These are phyloP conservation scores for Pichia eremophila DNA, from an alignment of 805 yeast genomes.

Conservation along the genomic window DNA sequence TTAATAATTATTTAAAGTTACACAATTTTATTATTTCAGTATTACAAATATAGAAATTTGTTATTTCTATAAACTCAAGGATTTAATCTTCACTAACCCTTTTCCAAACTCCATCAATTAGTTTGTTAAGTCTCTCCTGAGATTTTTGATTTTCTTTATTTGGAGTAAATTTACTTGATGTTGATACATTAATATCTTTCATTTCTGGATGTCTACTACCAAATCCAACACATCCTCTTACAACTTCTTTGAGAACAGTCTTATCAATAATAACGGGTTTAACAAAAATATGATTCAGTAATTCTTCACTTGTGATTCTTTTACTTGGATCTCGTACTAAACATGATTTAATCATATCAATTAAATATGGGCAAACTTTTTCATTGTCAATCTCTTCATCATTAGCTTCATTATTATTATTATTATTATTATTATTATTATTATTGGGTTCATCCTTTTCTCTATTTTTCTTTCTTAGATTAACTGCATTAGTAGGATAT, in stretches of 20 bases:
- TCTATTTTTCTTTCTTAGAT: constrained; percentile 5
- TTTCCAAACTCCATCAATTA: constrained; percentile 52
- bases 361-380: constrained; percentile 30
- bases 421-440: neutral
- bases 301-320: constrained; percentile 55
- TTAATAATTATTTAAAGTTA: too few relatives aligned
- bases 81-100: constrained; percentile 17
- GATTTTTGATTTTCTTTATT: neutral
- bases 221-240: constrained; percentile 66
- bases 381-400: constrained; percentile 3
- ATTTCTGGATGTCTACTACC: constrained; percentile 39
- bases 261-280: constrained; percentile 67
- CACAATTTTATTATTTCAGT: too few relatives aligned
- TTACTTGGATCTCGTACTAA: constrained; percentile 58
- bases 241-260: constrained; percentile 56
- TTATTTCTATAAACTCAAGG: too few relatives aligned
- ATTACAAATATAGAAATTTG: neutral
- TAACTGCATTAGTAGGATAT: constrained; percentile 40
- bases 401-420: neutral
- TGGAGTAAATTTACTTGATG: neutral
- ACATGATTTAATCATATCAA: constrained; percentile 66
- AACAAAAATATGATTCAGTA: constrained; percentile 55
- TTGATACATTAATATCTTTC: constrained; percentile 4
- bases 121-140: constrained; percentile 8
- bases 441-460: neutral